These are phyloP conservation scores for Aspergillus sp. DNA, from an alignment of 2,329 filamentous ascomycete genomes.

Conservation along the genomic window DNA sequence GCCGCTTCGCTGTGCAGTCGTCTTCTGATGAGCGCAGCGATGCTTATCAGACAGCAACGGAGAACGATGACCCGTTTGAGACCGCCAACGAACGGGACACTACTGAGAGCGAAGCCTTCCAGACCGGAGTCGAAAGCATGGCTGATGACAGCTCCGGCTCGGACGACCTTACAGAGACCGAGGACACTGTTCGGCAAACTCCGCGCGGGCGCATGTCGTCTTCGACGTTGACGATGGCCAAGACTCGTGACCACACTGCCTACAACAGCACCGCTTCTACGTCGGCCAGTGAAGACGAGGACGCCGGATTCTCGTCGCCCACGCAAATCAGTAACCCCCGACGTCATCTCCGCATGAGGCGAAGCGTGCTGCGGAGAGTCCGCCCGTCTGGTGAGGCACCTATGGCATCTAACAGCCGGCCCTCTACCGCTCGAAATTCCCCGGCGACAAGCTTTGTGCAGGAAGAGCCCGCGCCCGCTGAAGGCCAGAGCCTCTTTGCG, in stretches of 20 bases:
- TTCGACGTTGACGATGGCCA: constrained; percentile 33
- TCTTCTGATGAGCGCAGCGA: constrained; percentile 49
- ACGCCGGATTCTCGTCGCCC: constrained; percentile 58
- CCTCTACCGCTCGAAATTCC: constrained; percentile 41
- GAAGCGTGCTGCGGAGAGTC: constrained; percentile 55
- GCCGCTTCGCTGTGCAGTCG: constrained; percentile 17
- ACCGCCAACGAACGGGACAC: constrained; percentile 68
- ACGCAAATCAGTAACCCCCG: constrained; percentile 55
- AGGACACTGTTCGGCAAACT: constrained; percentile 43
- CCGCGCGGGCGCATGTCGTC: constrained; percentile 27
- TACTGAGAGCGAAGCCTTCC: constrained; percentile 90
- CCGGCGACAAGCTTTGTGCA: constrained; percentile 46
- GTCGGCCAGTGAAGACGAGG: constrained; percentile 64
- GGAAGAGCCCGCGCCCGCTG: constrained; percentile 36
- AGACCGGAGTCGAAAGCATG: constrained; percentile 74
- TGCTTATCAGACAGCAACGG: constrained; percentile 73
- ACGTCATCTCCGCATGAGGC: constrained; percentile 63
- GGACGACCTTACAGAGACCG: constrained; percentile 80
- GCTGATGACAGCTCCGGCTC: constrained; percentile 53
- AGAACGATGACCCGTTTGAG: constrained; percentile 60
- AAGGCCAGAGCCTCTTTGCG: constrained; percentile 75
- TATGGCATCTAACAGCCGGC: constrained; percentile 32
- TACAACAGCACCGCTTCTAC: constrained; percentile 85
- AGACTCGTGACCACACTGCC: constrained; percentile 54
- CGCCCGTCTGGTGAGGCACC: constrained; percentile 38